Evolutionary conservation across 2,329 filamentous ascomycete species (phyloP), one percentile per base, ranked within the genome.

Genomic region (Paracorniculantispora psalliotae): DNA sequence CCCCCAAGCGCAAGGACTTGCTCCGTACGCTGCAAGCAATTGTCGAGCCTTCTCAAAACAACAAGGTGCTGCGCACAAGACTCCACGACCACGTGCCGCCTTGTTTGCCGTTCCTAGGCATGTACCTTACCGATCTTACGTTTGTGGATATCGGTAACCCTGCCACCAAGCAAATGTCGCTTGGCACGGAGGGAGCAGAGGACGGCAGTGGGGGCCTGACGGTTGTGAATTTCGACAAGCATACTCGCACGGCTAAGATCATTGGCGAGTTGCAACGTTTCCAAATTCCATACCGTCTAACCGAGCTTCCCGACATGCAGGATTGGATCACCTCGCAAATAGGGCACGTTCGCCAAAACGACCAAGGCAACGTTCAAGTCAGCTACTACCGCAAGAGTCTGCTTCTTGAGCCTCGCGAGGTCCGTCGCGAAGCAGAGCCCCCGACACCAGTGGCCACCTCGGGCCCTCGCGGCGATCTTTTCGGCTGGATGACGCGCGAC

Each of bases 211-310:
- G 84, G 17, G 83, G 85, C 26, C 81, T 91, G 67, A 85, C 86
- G 0, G 90, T 97, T 33, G 91, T 99, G 80, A 99, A 99, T 75
- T 97, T 97, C 67, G 93, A 97, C 79, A 97, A 97, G 76, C 92
- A 97, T 71, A 89, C 87, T 67, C 91, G 92, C 66, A 97, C 92
- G 2, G 92, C 93, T 48, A 94, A 92, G 74, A 96, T 97, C 69
- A 96, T 99, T 67, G 90, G 91, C 63, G 93, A 97, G 67, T 83
- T 99, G 8, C 94, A 99, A 72, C 88, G 92, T 19, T 97, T 97
- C 77, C 94, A 99, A 74, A 90, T 96, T 21, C 91, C 92, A 0
- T 97, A 97, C 72, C 84, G 88, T 7, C 82, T 99, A 19, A 82
- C 83, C 1, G 89, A 94, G 68, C 79, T 97, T 4, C 85, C 90